These are phyloP conservation scores for Solanum chiquidenum DNA, from an alignment of 257 asterid genomes.

Conservation along the genomic window DNA sequence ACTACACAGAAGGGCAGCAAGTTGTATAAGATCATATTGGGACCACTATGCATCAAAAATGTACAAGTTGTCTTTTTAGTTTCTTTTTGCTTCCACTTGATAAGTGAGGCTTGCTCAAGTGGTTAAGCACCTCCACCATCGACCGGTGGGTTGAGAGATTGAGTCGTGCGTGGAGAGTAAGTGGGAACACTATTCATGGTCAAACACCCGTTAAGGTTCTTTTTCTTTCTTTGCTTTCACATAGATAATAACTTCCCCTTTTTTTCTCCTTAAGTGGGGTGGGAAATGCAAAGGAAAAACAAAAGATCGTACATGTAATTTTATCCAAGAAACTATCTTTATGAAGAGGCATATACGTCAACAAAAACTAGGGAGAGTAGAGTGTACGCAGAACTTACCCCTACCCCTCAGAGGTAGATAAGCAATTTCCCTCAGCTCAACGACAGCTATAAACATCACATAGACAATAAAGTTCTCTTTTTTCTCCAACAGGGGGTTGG, in stretches of 20 bases:
- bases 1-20: constrained; percentile 26
- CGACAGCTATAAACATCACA: not conserved
- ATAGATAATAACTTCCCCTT: not conserved
- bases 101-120: not conserved
- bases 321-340: not conserved
- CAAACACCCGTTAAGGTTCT: not conserved
- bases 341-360: not conserved
- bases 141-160: not conserved
- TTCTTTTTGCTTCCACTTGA: not conserved
- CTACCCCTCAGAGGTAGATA: not conserved
- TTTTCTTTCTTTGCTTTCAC: not conserved
- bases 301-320: too few relatives aligned
- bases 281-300: not conserved
- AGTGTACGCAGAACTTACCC: not conserved
- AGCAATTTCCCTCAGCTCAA: not conserved
- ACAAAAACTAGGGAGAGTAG: not conserved
- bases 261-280: not conserved
- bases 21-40: not conserved
- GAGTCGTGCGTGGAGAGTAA: not conserved
- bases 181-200: not conserved
- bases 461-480: not conserved
- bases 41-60: not conserved
- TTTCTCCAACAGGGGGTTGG: not conserved
- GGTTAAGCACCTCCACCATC: not conserved
- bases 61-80: not conserved